These are phyloP conservation scores for Colletotrichum navitas DNA, from an alignment of 2,329 filamentous ascomycete genomes.

Conservation along the genomic window DNA sequence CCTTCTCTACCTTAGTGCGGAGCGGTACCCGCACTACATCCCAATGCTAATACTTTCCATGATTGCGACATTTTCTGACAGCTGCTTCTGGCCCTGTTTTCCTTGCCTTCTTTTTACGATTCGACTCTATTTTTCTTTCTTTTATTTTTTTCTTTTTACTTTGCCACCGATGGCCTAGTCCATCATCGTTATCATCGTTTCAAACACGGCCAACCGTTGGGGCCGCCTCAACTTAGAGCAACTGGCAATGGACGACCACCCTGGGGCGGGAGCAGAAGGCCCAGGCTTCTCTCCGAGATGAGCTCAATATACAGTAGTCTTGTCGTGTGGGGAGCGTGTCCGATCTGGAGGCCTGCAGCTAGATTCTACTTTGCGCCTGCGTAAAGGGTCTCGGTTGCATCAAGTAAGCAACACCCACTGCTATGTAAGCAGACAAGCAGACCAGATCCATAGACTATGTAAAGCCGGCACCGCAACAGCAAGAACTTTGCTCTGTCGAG, in stretches of 20 bases:
- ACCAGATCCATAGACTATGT: not conserved
- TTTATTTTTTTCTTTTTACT: too few species aligned
- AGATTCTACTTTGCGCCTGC: not conserved
- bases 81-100: constrained; percentile 13
- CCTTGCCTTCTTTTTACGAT: not conserved
- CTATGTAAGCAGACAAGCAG: too few species aligned
- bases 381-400: too few species aligned
- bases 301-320: constrained; percentile 28
- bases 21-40: not conserved
- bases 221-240: constrained; percentile 22
- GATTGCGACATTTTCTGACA: constrained; percentile 24
- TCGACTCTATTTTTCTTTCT: too few species aligned
- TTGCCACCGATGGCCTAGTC: constrained; percentile 13
- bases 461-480: not conserved
- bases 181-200: not conserved
- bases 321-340: not conserved
- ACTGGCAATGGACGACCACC: not conserved
- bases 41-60: not conserved
- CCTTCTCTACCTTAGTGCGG: not conserved
- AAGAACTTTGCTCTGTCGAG: not conserved
- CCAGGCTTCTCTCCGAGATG: constrained; percentile 27
- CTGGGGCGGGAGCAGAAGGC: constrained; percentile 13
- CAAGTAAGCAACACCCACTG: not conserved
- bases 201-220: not conserved
- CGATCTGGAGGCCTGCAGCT: constrained; percentile 19